A percentile compares a stretch with the other conserved stretches of the same genome.
These are phyloP conservation scores for Mortierella sp. DNA, from an alignment of 371 early-diverging fungal species.

Conservation along the genomic window DNA sequence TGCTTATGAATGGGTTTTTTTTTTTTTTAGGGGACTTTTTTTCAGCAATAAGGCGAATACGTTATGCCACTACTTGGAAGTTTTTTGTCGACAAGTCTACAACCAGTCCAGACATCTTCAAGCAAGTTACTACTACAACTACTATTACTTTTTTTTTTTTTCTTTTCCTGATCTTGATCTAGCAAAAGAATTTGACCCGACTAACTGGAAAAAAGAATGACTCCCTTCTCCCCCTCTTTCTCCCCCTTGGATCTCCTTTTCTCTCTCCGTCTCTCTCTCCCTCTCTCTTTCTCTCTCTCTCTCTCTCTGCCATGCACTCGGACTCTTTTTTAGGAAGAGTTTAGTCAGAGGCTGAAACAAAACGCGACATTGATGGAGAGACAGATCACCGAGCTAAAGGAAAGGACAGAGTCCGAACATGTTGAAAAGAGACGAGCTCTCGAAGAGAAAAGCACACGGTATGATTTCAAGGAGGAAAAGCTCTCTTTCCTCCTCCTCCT, in stretches of 20 bases:
- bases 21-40: conserved; percentile 11
- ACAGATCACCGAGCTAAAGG: conserved; percentile 56
- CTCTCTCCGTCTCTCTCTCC: no score
- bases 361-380: conserved; percentile 55
- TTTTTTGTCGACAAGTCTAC: conserved; percentile 26
- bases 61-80: conserved; percentile 27
- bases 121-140: no score
- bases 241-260: no score
- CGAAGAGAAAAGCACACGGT: conserved; percentile 22
- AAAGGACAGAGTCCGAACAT: conserved; percentile 53
- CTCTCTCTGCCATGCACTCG: conserved; percentile 15
- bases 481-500: no score
- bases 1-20: background rate
- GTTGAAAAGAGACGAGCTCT: conserved; percentile 34
- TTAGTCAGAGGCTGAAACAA: conserved; percentile 41
- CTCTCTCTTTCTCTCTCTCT: no score
- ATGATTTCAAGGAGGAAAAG: no score
- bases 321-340: conserved; percentile 25
- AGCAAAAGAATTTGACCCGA: no score
- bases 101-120: no score
- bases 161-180: no score
- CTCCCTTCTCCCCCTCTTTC: background rate
- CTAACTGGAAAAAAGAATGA: background rate
- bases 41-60: conserved; percentile 6
- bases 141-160: no score